Conservation (phyloP, 2,329 filamentous ascomycete species). For the Blastomyces gilchristii region DNA sequence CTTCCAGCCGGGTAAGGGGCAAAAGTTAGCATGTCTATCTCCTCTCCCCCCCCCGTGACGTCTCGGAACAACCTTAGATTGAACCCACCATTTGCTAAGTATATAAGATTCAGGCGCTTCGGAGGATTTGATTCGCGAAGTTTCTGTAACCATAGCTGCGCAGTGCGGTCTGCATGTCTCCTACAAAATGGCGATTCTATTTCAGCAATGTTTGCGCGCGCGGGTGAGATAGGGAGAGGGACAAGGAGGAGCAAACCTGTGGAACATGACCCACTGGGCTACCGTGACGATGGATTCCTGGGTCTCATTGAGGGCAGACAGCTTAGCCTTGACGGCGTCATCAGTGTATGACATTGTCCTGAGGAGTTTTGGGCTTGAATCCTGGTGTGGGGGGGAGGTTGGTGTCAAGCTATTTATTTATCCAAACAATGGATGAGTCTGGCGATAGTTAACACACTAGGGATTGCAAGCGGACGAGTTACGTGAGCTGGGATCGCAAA, state of each 20-base stretch:
- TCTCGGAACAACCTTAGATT: not conserved
- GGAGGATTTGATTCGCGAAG: constrained; percentile 77
- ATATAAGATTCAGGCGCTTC: constrained; percentile 83
- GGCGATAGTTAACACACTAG: too few species aligned
- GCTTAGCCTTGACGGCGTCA: constrained; percentile 87
- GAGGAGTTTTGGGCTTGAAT: not conserved
- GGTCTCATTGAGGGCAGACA: constrained; percentile 90
- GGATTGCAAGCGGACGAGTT: not conserved
- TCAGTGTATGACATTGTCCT: constrained; percentile 80
- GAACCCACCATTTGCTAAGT: constrained; percentile 78
- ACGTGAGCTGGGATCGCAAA: not conserved
- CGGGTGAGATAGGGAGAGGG: not conserved
- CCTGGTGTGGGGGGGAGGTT: not conserved
- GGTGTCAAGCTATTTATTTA: not conserved
- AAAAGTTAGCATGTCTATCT: not conserved
- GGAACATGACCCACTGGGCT: constrained; percentile 99
- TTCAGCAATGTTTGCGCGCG: constrained; percentile 13
- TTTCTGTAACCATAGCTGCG: constrained; percentile 81
- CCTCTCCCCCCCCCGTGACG: not conserved
- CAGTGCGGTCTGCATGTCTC: constrained; percentile 83
- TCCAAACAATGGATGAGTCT: not conserved
- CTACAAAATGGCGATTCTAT: constrained; percentile 38
- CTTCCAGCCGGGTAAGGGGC: constrained; percentile 36
- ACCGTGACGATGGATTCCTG: constrained; percentile 95
- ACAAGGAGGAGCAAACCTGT: constrained; percentile 53